Conservation (phyloP, 2,329 filamentous ascomycete species). For the Aspergillus sp. region DNA sequence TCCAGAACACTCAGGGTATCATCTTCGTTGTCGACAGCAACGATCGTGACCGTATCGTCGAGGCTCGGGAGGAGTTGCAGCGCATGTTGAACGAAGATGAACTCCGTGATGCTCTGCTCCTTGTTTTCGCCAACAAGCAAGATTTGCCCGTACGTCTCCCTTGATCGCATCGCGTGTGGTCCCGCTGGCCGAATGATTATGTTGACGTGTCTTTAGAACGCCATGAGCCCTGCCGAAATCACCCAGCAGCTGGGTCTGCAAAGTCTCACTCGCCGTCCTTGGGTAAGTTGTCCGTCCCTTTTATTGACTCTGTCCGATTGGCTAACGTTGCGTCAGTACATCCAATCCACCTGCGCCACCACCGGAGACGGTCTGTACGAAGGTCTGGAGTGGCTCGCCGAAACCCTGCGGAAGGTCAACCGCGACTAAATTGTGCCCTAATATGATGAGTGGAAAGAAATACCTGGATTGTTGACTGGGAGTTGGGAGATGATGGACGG, state of each 20-base stretch:
- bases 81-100: conserved; percentile 99
- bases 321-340: conserved; percentile 63
- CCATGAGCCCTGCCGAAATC: conserved; percentile 99
- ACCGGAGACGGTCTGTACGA: conserved; percentile 99
- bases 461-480: conserved; percentile 37
- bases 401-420: conserved; percentile 71
- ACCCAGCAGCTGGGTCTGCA: conserved; percentile 99
- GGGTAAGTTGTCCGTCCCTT: conserved; percentile 69
- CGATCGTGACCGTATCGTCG: conserved; percentile 95
- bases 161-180: not conserved
- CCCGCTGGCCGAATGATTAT: conserved; percentile 9
- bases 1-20: conserved; percentile 99
- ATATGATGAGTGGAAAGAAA: conserved; percentile 32
- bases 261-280: conserved; percentile 96
- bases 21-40: conserved; percentile 99
- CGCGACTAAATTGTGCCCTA: conserved; percentile 44
- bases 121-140: conserved; percentile 99
- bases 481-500: conserved; percentile 37
- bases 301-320: not conserved
- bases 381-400: conserved; percentile 91
- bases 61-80: conserved; percentile 94
- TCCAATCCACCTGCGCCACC: conserved; percentile 98
- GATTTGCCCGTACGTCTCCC: conserved; percentile 80
- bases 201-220: conserved; percentile 65
- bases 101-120: conserved; percentile 91